Base-by-base conservation (phyloP, 257 asterid genomes). In the Ehretia macrophylla region DNA sequence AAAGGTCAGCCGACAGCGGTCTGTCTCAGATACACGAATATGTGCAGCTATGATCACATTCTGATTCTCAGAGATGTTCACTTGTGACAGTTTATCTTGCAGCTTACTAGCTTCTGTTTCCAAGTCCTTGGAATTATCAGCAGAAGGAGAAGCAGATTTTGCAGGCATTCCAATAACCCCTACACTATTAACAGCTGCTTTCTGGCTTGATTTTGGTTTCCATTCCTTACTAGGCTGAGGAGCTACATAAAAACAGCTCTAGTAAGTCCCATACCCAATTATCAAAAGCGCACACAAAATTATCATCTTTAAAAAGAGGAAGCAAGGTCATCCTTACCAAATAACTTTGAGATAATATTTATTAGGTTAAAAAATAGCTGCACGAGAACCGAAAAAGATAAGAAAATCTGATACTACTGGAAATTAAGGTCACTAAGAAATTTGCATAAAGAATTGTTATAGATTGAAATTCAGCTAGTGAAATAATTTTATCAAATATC, bases 11-110 rank as follows among this genome's bases (percentile, higher is more conserved):
- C 88, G 86, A 72, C 77, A 75, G 66, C 90, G 79, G 64, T 85
- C 99, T 17, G 85, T 67, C 69, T 89, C 99, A 17, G 99, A 85
- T 57, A 86, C 96, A 35, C 95, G 94, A 52, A 93, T 85, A 61
- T 89, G 95, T 57, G 95, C 75, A 64, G 99, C 99, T 66, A 93
- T 80, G 76, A 89, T 83, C 67, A 93, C 99, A 62, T 89, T 89
- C 53, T 81, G 79, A 66, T 65, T 86, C 72, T 83, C 94, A 53
- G 91, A 70, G 20, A 85, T 59, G 67, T 78, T 76, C 66, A 71
- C 65, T 63, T 55, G 73, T 32, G 90, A 72, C 68, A 77, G 54
- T 47, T 72, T 77, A 67, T 83, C 95, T 68, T 79, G 85, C 72
- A 72, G 23, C 70, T 74, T 80, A 55, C 79, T 75, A 45, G 68